Base-by-base conservation (phyloP, 108 stramenopile species). In the Cyclotella kingstonii region DNA sequence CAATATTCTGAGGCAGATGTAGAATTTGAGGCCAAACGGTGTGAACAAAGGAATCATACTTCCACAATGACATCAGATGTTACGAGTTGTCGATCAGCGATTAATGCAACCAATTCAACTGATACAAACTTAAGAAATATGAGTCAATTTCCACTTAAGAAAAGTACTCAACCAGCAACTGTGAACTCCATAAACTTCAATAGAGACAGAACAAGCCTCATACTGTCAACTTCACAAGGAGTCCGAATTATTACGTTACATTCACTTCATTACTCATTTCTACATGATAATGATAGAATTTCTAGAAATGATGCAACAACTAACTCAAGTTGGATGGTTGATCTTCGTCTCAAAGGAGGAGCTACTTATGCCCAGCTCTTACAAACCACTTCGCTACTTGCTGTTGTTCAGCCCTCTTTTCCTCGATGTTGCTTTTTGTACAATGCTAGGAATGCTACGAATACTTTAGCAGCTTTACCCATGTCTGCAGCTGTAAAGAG, bases 401-500 rank as follows among this genome's bases (percentile, higher is more conserved):
- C 60, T 0, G 60, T 75, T 3, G 42, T 75, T 25, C 57, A 51
- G 18, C 73, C 73, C 7, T 53, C 58, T 17, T 53, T 59, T 30
- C 73, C 73, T 9, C 62, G 65, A 34, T 75, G 73, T 28, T 59
- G 57, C 46, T 75, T 46, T 39, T 50, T 75, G 14, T 66, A 66
- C 54, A 61, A 75, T 49, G 65, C 52, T 23, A 61, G 61, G 33
- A 75, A 50, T 45, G 25, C 65, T 5, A 12, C 63, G 12, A 47
- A 31, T 40, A 53, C 65, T 33, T 42, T 75, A 27, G 64, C 65
- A 17, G 59, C 65, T 6, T 34, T 75, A 19, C 65, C 73, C 10
- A 58, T 75, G 33, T 66, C 64, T 28, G 73, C 73, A 21, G 73
- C 73, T 23, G 59, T 75, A 6, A 75, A 66, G 55, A 58, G 73